Percentiles rank a stretch among this genome's conserved stretches.
These are phyloP conservation scores for Xylaria sp. DNA, from an alignment of 2,329 filamentous ascomycete genomes.

Conservation along the genomic window DNA sequence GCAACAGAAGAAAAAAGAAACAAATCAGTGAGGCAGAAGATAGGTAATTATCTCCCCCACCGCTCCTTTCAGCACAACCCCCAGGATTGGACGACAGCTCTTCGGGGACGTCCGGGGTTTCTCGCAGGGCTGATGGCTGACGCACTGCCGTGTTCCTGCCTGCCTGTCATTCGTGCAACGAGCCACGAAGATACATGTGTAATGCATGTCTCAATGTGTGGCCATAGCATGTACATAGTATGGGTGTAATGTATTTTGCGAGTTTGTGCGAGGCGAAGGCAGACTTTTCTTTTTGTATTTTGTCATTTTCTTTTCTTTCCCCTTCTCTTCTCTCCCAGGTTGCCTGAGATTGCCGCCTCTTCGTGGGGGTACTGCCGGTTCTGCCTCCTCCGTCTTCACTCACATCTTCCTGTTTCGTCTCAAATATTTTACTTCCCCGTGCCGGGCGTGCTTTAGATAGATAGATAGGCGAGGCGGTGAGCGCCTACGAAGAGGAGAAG, in stretches of 20 bases:
- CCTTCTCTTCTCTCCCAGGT: conserved; percentile 1
- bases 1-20: background rate
- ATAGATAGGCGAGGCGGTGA: no score
- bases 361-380: background rate
- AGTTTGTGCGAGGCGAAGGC: background rate
- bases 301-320: background rate
- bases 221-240: no score
- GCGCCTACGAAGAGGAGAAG: no score
- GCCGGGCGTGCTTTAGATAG: no score
- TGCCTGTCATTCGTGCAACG: conserved; percentile 24
- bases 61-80: conserved; percentile 29
- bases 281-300: conserved; percentile 1
- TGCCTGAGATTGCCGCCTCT: conserved; percentile 4
- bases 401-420: conserved; percentile 1
- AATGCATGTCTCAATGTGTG: no score
- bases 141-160: conserved; percentile 21
- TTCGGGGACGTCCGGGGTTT: conserved; percentile 27
- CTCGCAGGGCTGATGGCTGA: conserved; percentile 29
- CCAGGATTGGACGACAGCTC: conserved; percentile 19
- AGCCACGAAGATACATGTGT: conserved; percentile 6
- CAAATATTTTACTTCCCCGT: conserved; percentile 11
- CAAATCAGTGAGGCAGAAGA: no score
- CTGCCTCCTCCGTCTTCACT: background rate
- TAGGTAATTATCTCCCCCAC: conserved; percentile 15
- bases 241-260: no score